Conservation (phyloP, 1,139 yeast genomes). For the Yamadazyma kanchanaburiensis region DNA sequence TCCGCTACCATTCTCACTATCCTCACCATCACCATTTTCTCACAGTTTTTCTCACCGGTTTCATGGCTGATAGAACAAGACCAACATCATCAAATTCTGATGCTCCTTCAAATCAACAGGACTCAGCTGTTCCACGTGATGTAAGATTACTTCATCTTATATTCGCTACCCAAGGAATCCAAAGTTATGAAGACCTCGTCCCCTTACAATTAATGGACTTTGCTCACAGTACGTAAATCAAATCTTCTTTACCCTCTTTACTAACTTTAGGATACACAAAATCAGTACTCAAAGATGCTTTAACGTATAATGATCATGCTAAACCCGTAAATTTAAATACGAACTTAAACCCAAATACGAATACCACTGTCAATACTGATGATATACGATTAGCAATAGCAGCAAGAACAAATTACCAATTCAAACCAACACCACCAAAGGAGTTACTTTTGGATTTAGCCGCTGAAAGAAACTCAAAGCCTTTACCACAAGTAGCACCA, state of each 20-base stretch:
- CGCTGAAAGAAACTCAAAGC: slow-evolving; percentile 82
- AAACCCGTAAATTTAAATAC: slow-evolving; percentile 34
- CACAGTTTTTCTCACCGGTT: no score
- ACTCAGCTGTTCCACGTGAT: slow-evolving; percentile 64
- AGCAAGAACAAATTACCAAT: slow-evolving; percentile 89
- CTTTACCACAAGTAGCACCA: slow-evolving; percentile 89
- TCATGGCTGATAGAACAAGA: no score
- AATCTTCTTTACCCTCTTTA: neutral
- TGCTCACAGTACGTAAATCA: slow-evolving; percentile 49
- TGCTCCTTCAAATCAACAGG: slow-evolving; percentile 2
- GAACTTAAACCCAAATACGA: slow-evolving; percentile 33
- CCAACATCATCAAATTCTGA: no score
- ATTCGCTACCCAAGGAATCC: slow-evolving; percentile 90
- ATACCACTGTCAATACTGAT: slow-evolving; percentile 68
- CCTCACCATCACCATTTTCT: no score
- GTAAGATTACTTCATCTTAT: slow-evolving; percentile 86
- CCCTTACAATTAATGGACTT: slow-evolving; percentile 95
- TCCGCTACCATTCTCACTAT: no score
- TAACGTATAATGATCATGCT: slow-evolving; percentile 82
- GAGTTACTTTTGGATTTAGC: slow-evolving; percentile 88
- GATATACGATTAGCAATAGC: slow-evolving; percentile 91
- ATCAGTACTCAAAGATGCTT: slow-evolving; percentile 84
- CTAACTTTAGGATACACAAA: slow-evolving; percentile 55
- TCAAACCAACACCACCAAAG: slow-evolving; percentile 94
- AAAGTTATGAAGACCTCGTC: slow-evolving; percentile 90